Percentiles rank a stretch among this genome's conserved stretches.
phyloP scores from a whole-genome alignment of 192 early-diverging fungal genomes.

The Backusella tuberculispora region DNA sequence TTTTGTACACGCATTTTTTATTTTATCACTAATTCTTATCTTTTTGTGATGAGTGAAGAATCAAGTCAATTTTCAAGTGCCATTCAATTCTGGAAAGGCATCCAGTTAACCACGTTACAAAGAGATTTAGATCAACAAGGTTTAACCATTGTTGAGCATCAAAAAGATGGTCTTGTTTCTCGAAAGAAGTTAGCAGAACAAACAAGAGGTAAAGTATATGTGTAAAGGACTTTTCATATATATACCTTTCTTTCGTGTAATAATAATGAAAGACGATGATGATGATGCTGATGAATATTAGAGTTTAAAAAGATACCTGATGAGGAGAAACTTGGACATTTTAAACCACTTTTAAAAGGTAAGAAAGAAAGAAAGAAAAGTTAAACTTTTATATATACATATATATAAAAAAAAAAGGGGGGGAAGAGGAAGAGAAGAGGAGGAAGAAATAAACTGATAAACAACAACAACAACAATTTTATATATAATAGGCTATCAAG shows the following conservation, averaged over 20 bases:
- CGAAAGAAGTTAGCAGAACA: conserved; percentile 86
- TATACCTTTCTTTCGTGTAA: background rate
- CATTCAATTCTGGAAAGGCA: conserved; percentile 46
- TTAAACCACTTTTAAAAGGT: conserved; percentile 79
- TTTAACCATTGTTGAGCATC: conserved; percentile 81
- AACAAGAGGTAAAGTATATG: conserved; percentile 67
- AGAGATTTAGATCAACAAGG: conserved; percentile 77
- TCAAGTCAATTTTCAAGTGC: conserved; percentile 36
- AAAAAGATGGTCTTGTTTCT: conserved; percentile 74
- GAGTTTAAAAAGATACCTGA: conserved; percentile 83
- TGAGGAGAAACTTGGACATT: conserved; percentile 75
- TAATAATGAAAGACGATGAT: background rate
- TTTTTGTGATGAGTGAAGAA: conserved; percentile 13
- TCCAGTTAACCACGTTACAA: conserved; percentile 72
- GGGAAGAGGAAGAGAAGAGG: too few relatives aligned
- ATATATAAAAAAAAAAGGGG: too few relatives aligned
- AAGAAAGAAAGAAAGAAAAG: background rate
- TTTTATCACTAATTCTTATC: background rate
- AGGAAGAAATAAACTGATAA: background rate
- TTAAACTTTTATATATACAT: too few relatives aligned
- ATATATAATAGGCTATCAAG: conserved; percentile 71
- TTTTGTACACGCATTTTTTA: conserved; percentile 1
- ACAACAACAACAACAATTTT: background rate
- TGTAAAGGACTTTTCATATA: background rate
- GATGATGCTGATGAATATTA: conserved; percentile 30